These are phyloP conservation scores for Cnidoscolus chayamansa DNA, from an alignment of 441 rosid genomes.

Conservation along the genomic window DNA sequence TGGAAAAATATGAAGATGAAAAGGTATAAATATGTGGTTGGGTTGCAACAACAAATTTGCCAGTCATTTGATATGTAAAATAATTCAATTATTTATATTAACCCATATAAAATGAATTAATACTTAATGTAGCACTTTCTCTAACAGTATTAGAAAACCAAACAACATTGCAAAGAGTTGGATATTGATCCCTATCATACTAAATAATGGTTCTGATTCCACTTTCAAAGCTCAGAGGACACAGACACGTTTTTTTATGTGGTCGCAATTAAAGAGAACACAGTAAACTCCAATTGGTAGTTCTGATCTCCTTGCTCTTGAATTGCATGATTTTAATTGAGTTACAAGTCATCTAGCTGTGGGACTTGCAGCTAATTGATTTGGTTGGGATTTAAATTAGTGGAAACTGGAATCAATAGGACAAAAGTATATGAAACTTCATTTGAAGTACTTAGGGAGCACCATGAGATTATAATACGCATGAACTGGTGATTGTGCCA, in stretches of 20 bases:
- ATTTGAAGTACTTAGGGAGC: background rate
- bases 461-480: background rate
- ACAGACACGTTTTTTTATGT: background rate
- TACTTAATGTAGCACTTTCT: no score
- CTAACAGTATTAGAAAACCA: no score
- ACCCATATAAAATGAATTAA: no score
- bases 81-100: no score
- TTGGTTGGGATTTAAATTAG: slow-evolving; percentile 7
- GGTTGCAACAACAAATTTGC: no score
- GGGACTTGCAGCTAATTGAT: background rate
- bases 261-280: background rate
- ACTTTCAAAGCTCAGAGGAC: no score
- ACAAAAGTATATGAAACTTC: background rate
- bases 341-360: background rate
- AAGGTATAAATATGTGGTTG: no score
- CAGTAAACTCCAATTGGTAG: background rate
- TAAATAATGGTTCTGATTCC: no score
- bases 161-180: no score
- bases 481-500: background rate
- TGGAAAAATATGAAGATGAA: no score
- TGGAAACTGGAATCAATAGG: background rate
- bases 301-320: background rate
- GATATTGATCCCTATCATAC: no score
- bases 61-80: no score
- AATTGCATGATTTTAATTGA: background rate